phyloP scores from a whole-genome alignment of 1,284 basidiomycete genomes.

The Malassezia cuniculi region DNA sequence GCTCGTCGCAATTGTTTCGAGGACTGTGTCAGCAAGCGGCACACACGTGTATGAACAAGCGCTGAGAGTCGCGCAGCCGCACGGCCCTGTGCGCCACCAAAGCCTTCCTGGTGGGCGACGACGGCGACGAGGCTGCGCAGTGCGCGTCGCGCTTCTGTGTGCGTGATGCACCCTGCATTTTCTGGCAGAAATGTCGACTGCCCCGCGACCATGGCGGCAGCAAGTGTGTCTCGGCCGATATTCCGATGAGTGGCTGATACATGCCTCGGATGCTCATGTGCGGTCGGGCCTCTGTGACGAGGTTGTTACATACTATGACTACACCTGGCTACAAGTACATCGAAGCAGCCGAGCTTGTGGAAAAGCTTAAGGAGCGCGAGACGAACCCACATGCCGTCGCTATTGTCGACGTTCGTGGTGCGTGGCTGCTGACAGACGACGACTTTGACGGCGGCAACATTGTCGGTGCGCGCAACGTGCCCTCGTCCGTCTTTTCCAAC shows the following conservation, averaged over 20 bases:
- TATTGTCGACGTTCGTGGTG: conserved; percentile 37
- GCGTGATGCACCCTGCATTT: too few species aligned
- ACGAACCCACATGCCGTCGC: conserved; percentile 19
- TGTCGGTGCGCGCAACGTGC: conserved; percentile 30
- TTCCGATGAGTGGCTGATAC: neutral
- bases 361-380: conserved; percentile 15
- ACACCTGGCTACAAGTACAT: conserved; percentile 31
- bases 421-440: conserved; percentile 28
- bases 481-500: conserved; percentile 24
- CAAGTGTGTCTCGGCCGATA: neutral
- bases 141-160: conserved; percentile 12
- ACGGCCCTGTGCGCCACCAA: conserved; percentile 10
- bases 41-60: conserved; percentile 9
- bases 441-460: conserved; percentile 46
- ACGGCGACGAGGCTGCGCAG: conserved; percentile 17
- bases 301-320: too few species aligned
- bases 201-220: neutral
- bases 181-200: too few species aligned
- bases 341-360: conserved; percentile 24
- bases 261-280: neutral
- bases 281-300: too few species aligned
- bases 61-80: conserved; percentile 3
- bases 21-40: neutral
- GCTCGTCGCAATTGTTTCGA: conserved; percentile 5
- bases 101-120: conserved; percentile 17